Conservation (phyloP, 176 grass and related monocot genomes). For the Zoysia pacifica region DNA sequence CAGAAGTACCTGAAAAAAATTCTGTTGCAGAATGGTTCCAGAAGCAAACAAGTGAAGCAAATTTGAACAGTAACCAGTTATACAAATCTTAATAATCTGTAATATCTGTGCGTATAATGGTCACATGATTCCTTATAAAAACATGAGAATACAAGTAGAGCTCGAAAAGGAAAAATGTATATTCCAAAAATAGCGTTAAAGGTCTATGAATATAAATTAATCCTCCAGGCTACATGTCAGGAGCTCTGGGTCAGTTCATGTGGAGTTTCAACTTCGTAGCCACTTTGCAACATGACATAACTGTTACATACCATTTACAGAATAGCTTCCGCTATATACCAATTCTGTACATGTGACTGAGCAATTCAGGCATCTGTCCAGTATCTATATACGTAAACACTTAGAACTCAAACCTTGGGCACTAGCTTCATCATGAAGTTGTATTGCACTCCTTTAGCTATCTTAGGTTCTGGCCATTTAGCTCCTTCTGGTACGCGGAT, state of each 20-base stretch:
- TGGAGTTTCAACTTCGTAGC: not conserved
- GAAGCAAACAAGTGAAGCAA: not conserved
- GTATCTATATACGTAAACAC: conserved; percentile 12
- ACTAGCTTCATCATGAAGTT: conserved; percentile 90
- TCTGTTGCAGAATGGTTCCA: not conserved
- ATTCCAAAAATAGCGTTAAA: not conserved
- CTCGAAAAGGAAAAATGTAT: not conserved
- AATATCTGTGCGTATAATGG: not conserved
- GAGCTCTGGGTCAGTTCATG: conserved; percentile 16
- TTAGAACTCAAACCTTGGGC: conserved; percentile 27
- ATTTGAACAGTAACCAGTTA: not conserved
- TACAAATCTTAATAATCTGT: not conserved
- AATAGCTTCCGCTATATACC: conserved; percentile 38
- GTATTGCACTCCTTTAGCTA: conserved; percentile 57
- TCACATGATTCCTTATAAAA: not conserved
- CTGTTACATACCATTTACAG: conserved; percentile 40
- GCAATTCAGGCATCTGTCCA: not conserved
- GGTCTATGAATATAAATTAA: not conserved
- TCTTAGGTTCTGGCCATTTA: conserved; percentile 70
- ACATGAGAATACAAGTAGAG: not conserved
- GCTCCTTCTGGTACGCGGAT: conserved; percentile 68
- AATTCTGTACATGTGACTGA: conserved; percentile 10
- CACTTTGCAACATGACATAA: conserved; percentile 27
- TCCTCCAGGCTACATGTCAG: conserved; percentile 12
- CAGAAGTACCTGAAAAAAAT: not conserved